Evolutionary conservation across 495 filamentous ascomycete species (phyloP).

Genomic region (Antarctomyces pellizariae): DNA sequence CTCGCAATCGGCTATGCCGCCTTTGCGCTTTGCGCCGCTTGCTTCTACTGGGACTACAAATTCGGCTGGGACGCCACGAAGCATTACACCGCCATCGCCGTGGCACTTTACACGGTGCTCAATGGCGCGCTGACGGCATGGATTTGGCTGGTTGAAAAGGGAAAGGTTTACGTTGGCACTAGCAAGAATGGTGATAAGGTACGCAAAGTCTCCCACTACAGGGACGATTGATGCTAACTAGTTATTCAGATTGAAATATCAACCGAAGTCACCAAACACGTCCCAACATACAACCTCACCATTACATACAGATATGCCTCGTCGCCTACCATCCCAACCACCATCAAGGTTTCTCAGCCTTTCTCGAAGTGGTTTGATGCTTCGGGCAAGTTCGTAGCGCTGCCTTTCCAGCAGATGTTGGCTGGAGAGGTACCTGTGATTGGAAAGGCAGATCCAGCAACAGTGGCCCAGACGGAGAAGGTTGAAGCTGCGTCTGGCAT

Average conservation of each 20-base stretch:
- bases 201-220: too few relatives aligned
- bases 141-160: constrained; percentile 69
- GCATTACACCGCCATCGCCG: constrained; percentile 47
- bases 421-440: constrained; percentile 44
- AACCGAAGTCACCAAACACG: constrained; percentile 48
- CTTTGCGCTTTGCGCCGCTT: constrained; percentile 52
- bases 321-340: constrained; percentile 10
- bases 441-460: constrained; percentile 41
- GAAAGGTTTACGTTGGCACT: constrained; percentile 52
- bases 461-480: constrained; percentile 12
- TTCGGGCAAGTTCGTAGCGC: constrained; percentile 57
- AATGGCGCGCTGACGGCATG: constrained; percentile 65
- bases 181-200: constrained; percentile 17
- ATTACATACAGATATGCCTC: constrained; percentile 28
- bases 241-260: constrained; percentile 36
- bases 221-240: constrained; percentile 1
- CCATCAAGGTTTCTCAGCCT: constrained; percentile 32
- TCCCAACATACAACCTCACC: constrained; percentile 52
- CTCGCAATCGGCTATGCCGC: constrained; percentile 65
- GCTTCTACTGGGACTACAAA: constrained; percentile 80
- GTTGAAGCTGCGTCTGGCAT: too few relatives aligned
- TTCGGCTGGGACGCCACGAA: constrained; percentile 72
- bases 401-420: constrained; percentile 66
- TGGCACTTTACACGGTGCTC: constrained; percentile 53
- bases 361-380: constrained; percentile 77